Conservation (phyloP, 345 rosid genomes). For the Camelina neglecta region DNA sequence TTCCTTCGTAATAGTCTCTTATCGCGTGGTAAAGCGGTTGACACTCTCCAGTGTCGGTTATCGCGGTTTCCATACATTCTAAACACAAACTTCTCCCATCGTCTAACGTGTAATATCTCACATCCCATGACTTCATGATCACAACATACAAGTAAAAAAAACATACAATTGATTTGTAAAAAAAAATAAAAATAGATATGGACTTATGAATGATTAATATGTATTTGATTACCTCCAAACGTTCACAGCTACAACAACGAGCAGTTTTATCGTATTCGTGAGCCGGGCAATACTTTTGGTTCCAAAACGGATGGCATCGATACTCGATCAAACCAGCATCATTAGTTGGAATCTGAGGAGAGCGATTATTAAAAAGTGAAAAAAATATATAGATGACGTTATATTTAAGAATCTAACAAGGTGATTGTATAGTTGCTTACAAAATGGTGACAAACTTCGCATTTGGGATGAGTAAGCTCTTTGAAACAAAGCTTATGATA, state of each 20-base stretch:
- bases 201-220: background rate
- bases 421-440: conserved; percentile 54
- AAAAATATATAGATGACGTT: background rate
- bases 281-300: conserved; percentile 89
- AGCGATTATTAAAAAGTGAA: background rate
- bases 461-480: conserved; percentile 90
- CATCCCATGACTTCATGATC: conserved; percentile 61
- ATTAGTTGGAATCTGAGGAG: conserved; percentile 75
- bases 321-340: conserved; percentile 90
- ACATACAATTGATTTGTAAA: background rate
- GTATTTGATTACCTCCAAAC: conserved; percentile 70
- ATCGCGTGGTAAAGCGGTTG: conserved; percentile 91
- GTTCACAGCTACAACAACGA: conserved; percentile 96
- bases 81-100: conserved; percentile 87
- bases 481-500: conserved; percentile 94
- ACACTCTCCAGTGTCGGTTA: conserved; percentile 94
- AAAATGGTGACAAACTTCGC: conserved; percentile 91
- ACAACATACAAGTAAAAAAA: background rate
- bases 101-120: conserved; percentile 63
- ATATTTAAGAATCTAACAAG: background rate
- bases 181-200: background rate
- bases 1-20: conserved; percentile 93
- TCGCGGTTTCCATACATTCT: conserved; percentile 95
- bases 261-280: conserved; percentile 86
- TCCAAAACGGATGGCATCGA: conserved; percentile 96